Evolutionary conservation across 257 asterid species (phyloP).

Genomic region (Solanum tarapatanum): DNA sequence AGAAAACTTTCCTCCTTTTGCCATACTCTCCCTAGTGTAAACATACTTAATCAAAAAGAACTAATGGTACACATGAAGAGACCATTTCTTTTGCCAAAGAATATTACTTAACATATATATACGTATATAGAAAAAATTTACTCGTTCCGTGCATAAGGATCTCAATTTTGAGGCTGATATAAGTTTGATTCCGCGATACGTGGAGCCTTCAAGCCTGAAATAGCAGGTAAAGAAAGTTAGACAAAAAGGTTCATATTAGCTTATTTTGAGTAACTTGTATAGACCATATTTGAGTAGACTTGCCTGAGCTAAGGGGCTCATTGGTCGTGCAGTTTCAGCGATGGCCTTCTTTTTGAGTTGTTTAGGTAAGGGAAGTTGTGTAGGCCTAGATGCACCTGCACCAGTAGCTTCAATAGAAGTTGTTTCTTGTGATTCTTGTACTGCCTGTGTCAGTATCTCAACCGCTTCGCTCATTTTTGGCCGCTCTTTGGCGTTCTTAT

Average conservation of each 20-base stretch:
- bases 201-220: background rate
- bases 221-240: background rate
- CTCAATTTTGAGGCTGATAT: background rate
- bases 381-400: slow-evolving; percentile 13
- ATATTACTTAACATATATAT: background rate
- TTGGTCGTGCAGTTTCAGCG: background rate
- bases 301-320: background rate
- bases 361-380: background rate
- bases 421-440: slow-evolving; percentile 47
- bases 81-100: background rate
- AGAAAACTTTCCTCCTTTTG: background rate
- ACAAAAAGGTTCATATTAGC: background rate
- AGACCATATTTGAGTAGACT: background rate
- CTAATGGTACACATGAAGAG: background rate
- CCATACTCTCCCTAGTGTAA: background rate
- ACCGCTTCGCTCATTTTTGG: slow-evolving; percentile 64
- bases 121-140: background rate
- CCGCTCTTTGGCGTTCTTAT: slow-evolving; percentile 54
- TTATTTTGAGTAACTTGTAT: background rate
- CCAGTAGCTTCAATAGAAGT: slow-evolving; percentile 8
- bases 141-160: background rate
- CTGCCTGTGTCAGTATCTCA: slow-evolving; percentile 58
- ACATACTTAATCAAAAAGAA: background rate
- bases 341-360: background rate
- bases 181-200: background rate